Conservation (phyloP, 2,329 filamentous ascomycete genomes). For the Escovopsis sp. region DNA sequence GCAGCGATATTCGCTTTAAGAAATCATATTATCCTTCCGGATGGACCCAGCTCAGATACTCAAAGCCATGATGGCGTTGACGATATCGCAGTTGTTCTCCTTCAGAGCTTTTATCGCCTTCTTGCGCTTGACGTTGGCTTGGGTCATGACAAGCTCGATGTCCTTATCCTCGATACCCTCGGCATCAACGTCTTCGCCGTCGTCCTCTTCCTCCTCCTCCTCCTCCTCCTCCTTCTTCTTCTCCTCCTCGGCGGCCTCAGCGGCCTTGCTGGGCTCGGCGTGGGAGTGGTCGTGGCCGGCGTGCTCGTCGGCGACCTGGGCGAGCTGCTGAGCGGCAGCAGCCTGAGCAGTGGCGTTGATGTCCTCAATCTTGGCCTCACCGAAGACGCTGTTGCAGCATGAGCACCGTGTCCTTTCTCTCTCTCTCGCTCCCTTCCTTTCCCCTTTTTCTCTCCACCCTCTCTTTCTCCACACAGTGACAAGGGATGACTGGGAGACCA, state of each 20-base stretch:
- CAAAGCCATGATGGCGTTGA: conserved; percentile 99
- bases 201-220: conserved; percentile 71
- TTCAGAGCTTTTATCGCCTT: conserved; percentile 97
- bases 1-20: conserved; percentile 6
- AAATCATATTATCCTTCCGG: conserved; percentile 10
- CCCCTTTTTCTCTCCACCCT: too few species aligned
- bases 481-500: background rate
- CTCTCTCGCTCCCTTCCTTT: too few species aligned
- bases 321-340: conserved; percentile 84
- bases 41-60: conserved; percentile 45
- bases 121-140: conserved; percentile 91
- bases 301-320: conserved; percentile 56
- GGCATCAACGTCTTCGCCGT: conserved; percentile 91
- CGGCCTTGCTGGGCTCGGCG: conserved; percentile 50
- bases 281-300: conserved; percentile 60
- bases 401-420: conserved; percentile 1
- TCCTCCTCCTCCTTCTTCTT: conserved; percentile 64
- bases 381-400: conserved; percentile 62
- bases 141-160: conserved; percentile 97
- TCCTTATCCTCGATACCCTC: conserved; percentile 95
- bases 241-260: conserved; percentile 48
- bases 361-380: conserved; percentile 99
- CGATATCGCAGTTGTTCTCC: conserved; percentile 99
- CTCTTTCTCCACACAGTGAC: too few species aligned
- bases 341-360: conserved; percentile 91